Conservation (phyloP, 306 rosid genomes). For the Lathyrus sativus region DNA sequence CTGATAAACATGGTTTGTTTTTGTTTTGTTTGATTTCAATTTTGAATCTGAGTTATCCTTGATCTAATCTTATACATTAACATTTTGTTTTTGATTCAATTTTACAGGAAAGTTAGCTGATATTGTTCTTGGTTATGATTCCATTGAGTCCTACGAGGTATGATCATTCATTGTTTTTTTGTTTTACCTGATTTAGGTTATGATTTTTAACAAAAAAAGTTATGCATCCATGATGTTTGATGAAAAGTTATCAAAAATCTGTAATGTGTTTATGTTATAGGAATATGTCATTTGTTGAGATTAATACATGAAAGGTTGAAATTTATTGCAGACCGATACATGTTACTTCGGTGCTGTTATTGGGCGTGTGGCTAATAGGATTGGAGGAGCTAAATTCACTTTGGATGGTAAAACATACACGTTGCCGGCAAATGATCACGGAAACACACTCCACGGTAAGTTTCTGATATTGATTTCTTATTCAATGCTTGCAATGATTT, state of each 20-base stretch:
- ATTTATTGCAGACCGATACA: constrained; percentile 44
- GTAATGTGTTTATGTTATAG: no score
- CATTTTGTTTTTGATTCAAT: neutral
- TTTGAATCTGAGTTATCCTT: neutral
- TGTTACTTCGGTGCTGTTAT: constrained; percentile 43
- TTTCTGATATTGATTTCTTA: constrained; percentile 1
- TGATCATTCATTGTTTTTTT: constrained; percentile 8
- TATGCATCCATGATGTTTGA: neutral
- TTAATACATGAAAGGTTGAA: constrained; percentile 1
- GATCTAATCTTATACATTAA: neutral
- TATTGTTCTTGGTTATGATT: constrained; percentile 49
- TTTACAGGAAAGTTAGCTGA: constrained; percentile 42
- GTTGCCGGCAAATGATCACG: constrained; percentile 48
- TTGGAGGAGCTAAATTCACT: constrained; percentile 46
- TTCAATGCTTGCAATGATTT: neutral
- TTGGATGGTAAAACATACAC: constrained; percentile 45
- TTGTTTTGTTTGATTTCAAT: neutral
- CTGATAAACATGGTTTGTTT: constrained; percentile 46
- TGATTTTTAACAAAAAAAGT: neutral
- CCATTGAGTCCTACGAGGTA: constrained; percentile 37
- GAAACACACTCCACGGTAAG: constrained; percentile 45
- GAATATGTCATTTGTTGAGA: no score
- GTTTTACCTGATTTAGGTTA: neutral
- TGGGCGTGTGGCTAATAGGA: constrained; percentile 56
- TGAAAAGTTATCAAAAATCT: no score